Conservation (phyloP, 306 rosid species). For the Ammopiptanthus mongolicus region DNA sequence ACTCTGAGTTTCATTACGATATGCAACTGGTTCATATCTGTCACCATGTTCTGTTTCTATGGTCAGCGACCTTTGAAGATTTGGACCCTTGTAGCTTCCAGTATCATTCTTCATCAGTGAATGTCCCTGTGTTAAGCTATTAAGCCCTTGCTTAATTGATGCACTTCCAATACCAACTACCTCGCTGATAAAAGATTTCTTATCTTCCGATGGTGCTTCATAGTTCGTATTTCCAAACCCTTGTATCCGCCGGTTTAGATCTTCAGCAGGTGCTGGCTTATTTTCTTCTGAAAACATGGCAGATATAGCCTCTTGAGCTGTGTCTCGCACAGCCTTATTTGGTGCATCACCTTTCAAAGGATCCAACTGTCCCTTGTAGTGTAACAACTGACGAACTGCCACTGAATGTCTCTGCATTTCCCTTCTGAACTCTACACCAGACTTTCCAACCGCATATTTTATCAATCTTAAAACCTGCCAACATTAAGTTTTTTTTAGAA, state of each 20-base stretch:
- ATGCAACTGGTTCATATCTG: conserved; percentile 72
- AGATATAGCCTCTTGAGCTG: conserved; percentile 80
- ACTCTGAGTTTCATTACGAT: conserved; percentile 54
- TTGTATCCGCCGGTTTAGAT: conserved; percentile 80
- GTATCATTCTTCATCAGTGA: conserved; percentile 68
- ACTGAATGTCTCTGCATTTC: conserved; percentile 98
- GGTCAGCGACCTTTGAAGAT: conserved; percentile 87
- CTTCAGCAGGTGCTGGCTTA: conserved; percentile 73
- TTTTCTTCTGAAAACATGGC: conserved; percentile 81
- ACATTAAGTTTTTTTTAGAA: not conserved
- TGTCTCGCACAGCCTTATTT: conserved; percentile 89
- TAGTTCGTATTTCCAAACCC: conserved; percentile 90
- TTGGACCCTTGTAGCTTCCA: conserved; percentile 83
- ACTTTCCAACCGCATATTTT: conserved; percentile 80
- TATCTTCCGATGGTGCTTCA: conserved; percentile 60
- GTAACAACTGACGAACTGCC: conserved; percentile 80
- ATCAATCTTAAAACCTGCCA: conserved; percentile 89
- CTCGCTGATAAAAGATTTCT: conserved; percentile 86
- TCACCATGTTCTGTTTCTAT: conserved; percentile 50
- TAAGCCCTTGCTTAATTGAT: conserved; percentile 88
- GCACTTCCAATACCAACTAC: conserved; percentile 98
- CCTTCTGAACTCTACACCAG: conserved; percentile 96
- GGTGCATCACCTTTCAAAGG: conserved; percentile 95
- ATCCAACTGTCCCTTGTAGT: conserved; percentile 85
- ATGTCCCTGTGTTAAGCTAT: conserved; percentile 71